These are phyloP conservation scores for Rhizopus delemar DNA, from an alignment of 371 early-diverging fungal species.

Conservation along the genomic window DNA sequence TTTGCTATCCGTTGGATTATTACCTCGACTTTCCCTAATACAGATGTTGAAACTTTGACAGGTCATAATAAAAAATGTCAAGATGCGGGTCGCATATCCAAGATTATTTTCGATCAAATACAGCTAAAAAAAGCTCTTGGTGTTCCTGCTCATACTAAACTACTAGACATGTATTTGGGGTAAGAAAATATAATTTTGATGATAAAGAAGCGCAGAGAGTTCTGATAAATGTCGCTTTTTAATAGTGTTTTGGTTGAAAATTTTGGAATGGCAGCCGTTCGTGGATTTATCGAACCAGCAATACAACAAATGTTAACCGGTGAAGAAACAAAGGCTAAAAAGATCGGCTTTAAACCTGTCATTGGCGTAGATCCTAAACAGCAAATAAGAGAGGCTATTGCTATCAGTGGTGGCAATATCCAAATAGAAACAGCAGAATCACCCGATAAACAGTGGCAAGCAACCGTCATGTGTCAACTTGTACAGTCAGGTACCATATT, in stretches of 20 bases:
- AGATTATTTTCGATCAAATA: background rate
- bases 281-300: background rate
- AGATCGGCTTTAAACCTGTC: background rate
- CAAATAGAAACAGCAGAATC: background rate
- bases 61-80: background rate
- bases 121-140: background rate
- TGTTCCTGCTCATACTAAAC: background rate
- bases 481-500: constrained; percentile 3
- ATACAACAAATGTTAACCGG: background rate
- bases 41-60: background rate
- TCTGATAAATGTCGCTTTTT: background rate
- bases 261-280: constrained; percentile 3
- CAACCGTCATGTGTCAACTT: constrained; percentile 1
- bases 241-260: background rate
- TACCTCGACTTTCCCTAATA: background rate
- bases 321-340: background rate
- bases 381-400: background rate
- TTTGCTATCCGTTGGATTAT: constrained; percentile 1
- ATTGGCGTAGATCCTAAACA: background rate
- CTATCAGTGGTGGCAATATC: background rate
- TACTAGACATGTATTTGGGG: background rate
- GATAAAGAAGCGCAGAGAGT: background rate
- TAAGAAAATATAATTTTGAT: background rate
- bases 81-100: background rate
- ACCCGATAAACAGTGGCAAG: background rate